Conservation (phyloP, 345 rosid species). For the Nephelium lappaceum region DNA sequence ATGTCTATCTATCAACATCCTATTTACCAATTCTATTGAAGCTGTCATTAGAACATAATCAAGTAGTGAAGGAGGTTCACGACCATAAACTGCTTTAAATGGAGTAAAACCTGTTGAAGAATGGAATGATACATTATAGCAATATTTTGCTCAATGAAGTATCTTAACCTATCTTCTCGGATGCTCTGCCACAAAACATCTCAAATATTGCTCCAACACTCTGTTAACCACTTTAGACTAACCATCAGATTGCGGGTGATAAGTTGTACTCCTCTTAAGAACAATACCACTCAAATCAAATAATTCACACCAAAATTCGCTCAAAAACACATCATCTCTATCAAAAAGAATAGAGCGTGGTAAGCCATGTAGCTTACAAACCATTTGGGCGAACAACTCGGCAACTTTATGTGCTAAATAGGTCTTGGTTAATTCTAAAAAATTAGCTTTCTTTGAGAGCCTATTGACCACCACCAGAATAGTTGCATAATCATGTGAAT, state of each 20-base stretch:
- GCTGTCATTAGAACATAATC: not conserved
- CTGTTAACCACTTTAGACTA: not conserved
- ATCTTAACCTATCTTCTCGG: too few species aligned
- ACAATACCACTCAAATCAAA: not conserved
- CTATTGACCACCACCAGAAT: slow-evolving; percentile 13
- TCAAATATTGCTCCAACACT: not conserved
- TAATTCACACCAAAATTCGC: slow-evolving; percentile 4
- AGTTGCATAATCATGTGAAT: not conserved
- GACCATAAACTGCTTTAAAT: not conserved
- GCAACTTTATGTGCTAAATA: not conserved
- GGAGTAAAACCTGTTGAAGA: not conserved
- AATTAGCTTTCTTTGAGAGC: not conserved
- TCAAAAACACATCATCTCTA: not conserved
- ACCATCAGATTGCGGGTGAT: not conserved
- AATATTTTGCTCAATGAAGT: too few species aligned
- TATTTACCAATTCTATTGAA: not conserved
- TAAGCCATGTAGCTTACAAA: not conserved
- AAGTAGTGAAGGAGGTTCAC: not conserved
- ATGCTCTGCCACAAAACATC: too few species aligned
- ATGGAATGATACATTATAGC: not conserved
- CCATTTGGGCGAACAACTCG: not conserved
- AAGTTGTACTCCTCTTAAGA: not conserved
- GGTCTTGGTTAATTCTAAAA: not conserved
- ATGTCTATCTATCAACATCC: too few species aligned
- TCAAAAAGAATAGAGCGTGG: not conserved